These are phyloP conservation scores for Leishmania lainsoni DNA, from an alignment of 208 protist species.

Conservation along the genomic window DNA sequence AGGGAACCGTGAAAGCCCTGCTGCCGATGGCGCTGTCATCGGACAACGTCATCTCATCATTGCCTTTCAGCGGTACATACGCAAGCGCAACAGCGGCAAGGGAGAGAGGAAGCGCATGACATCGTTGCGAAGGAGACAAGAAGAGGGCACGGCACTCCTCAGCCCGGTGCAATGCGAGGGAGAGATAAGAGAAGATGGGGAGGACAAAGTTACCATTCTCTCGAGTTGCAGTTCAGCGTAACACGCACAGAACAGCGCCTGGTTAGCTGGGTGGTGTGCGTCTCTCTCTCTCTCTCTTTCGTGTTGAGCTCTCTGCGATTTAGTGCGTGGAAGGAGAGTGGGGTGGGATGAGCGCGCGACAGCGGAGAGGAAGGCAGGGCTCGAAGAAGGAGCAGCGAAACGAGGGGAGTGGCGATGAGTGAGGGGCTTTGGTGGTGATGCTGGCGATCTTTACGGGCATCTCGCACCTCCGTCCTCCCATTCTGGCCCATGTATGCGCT, in stretches of 20 bases:
- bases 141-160: not conserved
- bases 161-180: not conserved
- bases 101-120: too few relatives aligned
- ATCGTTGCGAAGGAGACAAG: not conserved
- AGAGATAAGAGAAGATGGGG: constrained; percentile 1
- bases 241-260: not conserved
- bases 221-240: not conserved
- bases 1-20: not conserved
- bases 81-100: not conserved
- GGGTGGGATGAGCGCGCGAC: not conserved
- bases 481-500: not conserved
- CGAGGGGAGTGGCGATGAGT: not conserved
- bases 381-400: not conserved
- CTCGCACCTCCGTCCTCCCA: not conserved
- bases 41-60: not conserved
- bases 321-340: not conserved
- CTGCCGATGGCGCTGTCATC: not conserved
- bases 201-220: not conserved
- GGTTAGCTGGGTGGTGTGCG: not conserved
- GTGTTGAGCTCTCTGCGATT: not conserved
- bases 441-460: not conserved
- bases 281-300: too few relatives aligned
- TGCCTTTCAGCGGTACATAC: not conserved
- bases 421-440: not conserved
- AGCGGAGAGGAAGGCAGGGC: not conserved